phyloP scores from a whole-genome alignment of 768 basidiomycete species.

The Vararia minispora region DNA sequence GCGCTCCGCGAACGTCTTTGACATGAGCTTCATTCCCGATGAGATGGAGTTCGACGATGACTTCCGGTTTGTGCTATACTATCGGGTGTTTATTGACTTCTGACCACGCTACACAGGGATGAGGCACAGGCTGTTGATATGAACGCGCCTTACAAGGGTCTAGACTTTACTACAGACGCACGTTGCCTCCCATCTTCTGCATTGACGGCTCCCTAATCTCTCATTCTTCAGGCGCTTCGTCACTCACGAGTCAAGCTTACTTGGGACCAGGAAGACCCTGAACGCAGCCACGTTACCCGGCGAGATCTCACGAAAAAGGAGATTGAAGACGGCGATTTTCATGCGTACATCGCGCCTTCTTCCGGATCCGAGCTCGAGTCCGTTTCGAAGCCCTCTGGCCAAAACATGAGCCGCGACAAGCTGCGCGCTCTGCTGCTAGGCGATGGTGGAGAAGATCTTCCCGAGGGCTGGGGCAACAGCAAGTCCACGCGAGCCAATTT shows the following conservation, averaged over 20 bases:
- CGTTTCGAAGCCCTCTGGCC: slow-evolving; percentile 44
- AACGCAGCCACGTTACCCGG: slow-evolving; percentile 70
- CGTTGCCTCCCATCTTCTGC: slow-evolving; percentile 20
- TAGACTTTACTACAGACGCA: slow-evolving; percentile 92
- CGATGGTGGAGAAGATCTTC: slow-evolving; percentile 53
- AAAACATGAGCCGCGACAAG: slow-evolving; percentile 41
- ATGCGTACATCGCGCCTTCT: slow-evolving; percentile 31
- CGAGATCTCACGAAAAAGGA: slow-evolving; percentile 72
- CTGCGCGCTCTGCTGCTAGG: slow-evolving; percentile 70
- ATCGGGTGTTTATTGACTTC: neutral
- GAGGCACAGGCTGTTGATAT: slow-evolving; percentile 60
- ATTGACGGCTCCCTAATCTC: neutral
- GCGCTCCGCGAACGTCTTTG: slow-evolving; percentile 91
- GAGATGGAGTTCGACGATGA: slow-evolving; percentile 79
- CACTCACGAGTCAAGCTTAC: slow-evolving; percentile 97
- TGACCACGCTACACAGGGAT: slow-evolving; percentile 42
- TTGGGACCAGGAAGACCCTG: slow-evolving; percentile 96
- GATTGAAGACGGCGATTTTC: slow-evolving; percentile 87
- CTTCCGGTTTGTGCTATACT: slow-evolving; percentile 38
- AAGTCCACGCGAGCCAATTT: slow-evolving; percentile 24
- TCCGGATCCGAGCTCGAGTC: slow-evolving; percentile 53
- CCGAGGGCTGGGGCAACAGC: slow-evolving; percentile 72
- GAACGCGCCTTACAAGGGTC: slow-evolving; percentile 48
- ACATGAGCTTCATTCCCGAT: slow-evolving; percentile 88
- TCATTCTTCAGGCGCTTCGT: slow-evolving; percentile 78